Base-by-base conservation (phyloP, 108 stramenopile species). In the Fragilariopsis cylindrus region DNA sequence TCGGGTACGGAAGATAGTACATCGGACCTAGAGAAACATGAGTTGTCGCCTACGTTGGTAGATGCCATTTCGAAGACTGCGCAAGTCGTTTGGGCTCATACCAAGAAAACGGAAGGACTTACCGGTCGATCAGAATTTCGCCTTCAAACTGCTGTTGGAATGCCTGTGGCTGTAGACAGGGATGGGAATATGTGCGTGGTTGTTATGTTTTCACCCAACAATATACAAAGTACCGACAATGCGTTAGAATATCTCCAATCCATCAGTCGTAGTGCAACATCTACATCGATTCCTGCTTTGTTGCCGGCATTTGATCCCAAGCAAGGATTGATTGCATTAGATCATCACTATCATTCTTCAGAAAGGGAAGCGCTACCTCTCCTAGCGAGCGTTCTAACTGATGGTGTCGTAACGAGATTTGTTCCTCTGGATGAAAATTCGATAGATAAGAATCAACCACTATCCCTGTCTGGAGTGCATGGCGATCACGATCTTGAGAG, bases 1-100 rank as follows among this genome's bases (percentile, higher is more conserved):
- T 78, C 79, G 15, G 69, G 9, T 13, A 39, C 52, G n/a, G 78
- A 71, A 45, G 56, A 60, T 30, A 84, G 78, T 57, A 16, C 57
- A 8, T 45, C 46, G 16, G 54, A 72, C 18, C 16, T 77, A 68
- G 81, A 82, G 77, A 87, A 90, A 63, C 95, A 96, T 69, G 90
- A 92, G 18, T 81, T 92, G 47, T 93, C 92, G 47, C 97, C 97
- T 47, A 86, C 84, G 16, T 82, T 98, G 45, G 97, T 97, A 65
- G 92, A 96, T 58, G 96, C 96, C 7, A 96, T 98, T 47, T 86
- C 94, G 13, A 87, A 85, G 53, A 95, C 94, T 30, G 88, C 96
- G 12, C 95, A 97, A 72, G 92, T 97, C 4, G 96, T 98, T 7
- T 98, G 98, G 98, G 97, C 98, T 3, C 97, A 94, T 77, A 96